Evolutionary conservation across 2,329 filamentous ascomycete genomes (phyloP).

Genomic region (Aureobasidium sp.): DNA sequence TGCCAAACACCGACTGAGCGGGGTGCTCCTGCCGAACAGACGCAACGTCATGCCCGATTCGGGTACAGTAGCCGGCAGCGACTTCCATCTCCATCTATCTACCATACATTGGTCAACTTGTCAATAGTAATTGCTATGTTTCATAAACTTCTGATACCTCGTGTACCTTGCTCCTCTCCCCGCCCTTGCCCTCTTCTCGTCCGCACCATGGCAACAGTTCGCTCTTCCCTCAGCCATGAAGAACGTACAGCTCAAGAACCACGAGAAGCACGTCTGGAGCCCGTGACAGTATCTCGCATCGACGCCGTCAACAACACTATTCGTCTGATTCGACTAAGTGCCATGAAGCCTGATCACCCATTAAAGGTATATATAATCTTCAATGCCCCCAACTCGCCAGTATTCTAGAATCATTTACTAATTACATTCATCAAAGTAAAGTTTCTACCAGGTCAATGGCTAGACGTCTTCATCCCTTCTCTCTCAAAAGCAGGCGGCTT

Average conservation of each 20-base stretch:
- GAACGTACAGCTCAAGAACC: constrained; percentile 68
- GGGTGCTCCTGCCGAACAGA: background rate
- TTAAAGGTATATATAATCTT: constrained; percentile 21
- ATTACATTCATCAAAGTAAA: constrained; percentile 28
- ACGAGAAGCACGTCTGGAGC: constrained; percentile 56
- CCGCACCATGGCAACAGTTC: constrained; percentile 24
- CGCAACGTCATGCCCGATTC: background rate
- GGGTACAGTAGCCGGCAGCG: background rate
- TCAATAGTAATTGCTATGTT: background rate
- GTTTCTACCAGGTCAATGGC: constrained; percentile 80
- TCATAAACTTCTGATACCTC: background rate
- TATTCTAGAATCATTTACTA: background rate
- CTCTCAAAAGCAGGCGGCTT: constrained; percentile 70
- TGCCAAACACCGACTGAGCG: background rate
- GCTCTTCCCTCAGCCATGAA: constrained; percentile 43
- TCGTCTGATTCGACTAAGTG: constrained; percentile 56
- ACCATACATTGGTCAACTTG: background rate
- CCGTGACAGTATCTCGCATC: constrained; percentile 53
- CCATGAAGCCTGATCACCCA: constrained; percentile 37
- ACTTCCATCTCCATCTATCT: background rate
- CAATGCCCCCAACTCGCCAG: too few species aligned
- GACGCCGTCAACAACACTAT: constrained; percentile 57
- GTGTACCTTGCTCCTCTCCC: background rate
- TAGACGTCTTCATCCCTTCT: constrained; percentile 69
- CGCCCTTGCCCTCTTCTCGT: background rate